phyloP scores from a whole-genome alignment of 305 asterid species.

The Fraxinus velutina region DNA sequence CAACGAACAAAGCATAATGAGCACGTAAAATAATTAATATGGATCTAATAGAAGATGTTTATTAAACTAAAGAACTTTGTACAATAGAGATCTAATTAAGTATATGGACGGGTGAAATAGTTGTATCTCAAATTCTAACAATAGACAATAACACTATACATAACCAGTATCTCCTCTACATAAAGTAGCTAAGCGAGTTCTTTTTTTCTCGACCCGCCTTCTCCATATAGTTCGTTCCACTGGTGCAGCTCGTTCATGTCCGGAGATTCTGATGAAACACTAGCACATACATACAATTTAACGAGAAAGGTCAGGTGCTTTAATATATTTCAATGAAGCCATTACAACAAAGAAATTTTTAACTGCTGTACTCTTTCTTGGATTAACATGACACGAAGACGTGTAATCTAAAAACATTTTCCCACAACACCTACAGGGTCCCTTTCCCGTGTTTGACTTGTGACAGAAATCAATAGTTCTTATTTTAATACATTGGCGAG shows the following conservation, averaged over 20 bases:
- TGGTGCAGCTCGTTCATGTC: conserved; percentile 65
- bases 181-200: conserved; percentile 61
- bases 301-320: background rate
- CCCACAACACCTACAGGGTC: background rate
- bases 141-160: conserved; percentile 28
- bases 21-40: background rate
- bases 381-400: background rate
- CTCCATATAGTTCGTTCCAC: conserved; percentile 72
- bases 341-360: background rate
- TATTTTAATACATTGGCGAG: background rate
- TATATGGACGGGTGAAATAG: background rate
- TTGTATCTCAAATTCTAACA: background rate
- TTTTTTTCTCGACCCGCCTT: conserved; percentile 68
- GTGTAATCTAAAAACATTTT: background rate
- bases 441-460: background rate
- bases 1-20: background rate
- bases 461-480: background rate
- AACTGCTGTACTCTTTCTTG: background rate
- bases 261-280: conserved; percentile 69
- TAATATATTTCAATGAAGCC: background rate
- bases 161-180: conserved; percentile 40
- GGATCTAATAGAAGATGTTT: background rate
- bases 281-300: conserved; percentile 59
- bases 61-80: background rate
- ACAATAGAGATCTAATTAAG: background rate